Conservation (phyloP, 2,329 filamentous ascomycete species). For the Pyrenochaeta sp. region DNA sequence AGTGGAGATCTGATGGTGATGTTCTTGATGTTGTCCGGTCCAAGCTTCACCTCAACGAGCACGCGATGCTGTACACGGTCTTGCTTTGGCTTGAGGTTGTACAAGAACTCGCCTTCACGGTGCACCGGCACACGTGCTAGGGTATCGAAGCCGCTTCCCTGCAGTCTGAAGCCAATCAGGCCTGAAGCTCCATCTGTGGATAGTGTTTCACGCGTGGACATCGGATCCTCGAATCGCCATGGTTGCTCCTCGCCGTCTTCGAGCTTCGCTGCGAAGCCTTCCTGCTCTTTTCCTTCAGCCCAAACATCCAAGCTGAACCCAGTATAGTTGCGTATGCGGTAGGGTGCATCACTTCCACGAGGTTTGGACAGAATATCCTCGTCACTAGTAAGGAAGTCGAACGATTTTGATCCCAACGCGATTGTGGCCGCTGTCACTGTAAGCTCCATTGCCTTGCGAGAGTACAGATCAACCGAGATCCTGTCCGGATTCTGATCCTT, state of each 20-base stretch:
- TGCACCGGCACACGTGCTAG: constrained; percentile 88
- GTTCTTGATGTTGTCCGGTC: constrained; percentile 96
- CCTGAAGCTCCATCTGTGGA: constrained; percentile 82
- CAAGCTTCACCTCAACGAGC: constrained; percentile 88
- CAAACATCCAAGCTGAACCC: constrained; percentile 89
- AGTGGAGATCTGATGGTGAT: constrained; percentile 94
- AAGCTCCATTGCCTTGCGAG: constrained; percentile 88
- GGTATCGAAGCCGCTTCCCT: constrained; percentile 92
- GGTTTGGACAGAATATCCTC: constrained; percentile 95
- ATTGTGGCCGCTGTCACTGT: constrained; percentile 94
- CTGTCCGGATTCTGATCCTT: constrained; percentile 78
- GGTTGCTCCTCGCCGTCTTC: constrained; percentile 89
- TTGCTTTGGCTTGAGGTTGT: constrained; percentile 85
- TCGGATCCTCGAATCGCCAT: constrained; percentile 97
- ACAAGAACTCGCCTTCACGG: constrained; percentile 92
- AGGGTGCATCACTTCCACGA: constrained; percentile 87
- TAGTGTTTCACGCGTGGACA: constrained; percentile 92
- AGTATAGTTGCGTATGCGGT: constrained; percentile 92
- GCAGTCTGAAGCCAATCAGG: constrained; percentile 81
- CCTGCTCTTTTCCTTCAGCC: constrained; percentile 71
- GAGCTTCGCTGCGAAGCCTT: constrained; percentile 76
- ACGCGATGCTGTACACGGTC: constrained; percentile 87
- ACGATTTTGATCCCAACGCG: constrained; percentile 89
- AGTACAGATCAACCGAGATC: constrained; percentile 83
- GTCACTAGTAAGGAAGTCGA: constrained; percentile 85